Conservation (phyloP, 73 alveolate genomes). For the Tetrahymena thermophila region DNA sequence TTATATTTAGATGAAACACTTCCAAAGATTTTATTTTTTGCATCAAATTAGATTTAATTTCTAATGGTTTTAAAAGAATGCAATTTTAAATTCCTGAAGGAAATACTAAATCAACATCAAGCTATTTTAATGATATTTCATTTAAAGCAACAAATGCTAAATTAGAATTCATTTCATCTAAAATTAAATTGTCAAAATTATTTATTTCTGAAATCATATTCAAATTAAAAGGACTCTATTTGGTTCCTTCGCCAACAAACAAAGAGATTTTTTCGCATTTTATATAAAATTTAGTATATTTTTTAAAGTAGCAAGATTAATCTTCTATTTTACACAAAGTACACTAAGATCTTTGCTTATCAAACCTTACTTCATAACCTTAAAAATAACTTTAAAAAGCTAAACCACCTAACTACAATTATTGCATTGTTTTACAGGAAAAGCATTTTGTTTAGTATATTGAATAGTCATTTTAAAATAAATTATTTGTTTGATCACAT, state of each 20-base stretch:
- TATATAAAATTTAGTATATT: background rate
- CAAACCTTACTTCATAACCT: background rate
- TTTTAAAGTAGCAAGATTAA: background rate
- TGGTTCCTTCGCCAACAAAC: background rate
- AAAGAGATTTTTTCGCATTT: background rate
- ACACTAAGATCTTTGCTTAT: background rate
- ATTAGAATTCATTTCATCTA: background rate
- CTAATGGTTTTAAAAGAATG: background rate
- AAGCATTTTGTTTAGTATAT: background rate
- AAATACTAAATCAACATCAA: background rate
- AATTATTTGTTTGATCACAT: background rate
- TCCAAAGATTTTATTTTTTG: background rate
- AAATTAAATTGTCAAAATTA: background rate
- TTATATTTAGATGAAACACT: background rate
- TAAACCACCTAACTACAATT: background rate
- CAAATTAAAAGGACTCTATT: background rate
- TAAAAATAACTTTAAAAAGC: background rate
- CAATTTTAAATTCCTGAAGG: background rate
- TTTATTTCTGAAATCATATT: background rate
- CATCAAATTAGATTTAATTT: background rate
- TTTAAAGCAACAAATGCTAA: background rate
- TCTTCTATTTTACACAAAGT: background rate
- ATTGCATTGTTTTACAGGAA: background rate
- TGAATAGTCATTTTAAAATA: background rate
- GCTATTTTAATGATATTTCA: background rate